Evolutionary conservation across 257 asterid genomes (phyloP).

Genomic region (Salvia rosmarinus): DNA sequence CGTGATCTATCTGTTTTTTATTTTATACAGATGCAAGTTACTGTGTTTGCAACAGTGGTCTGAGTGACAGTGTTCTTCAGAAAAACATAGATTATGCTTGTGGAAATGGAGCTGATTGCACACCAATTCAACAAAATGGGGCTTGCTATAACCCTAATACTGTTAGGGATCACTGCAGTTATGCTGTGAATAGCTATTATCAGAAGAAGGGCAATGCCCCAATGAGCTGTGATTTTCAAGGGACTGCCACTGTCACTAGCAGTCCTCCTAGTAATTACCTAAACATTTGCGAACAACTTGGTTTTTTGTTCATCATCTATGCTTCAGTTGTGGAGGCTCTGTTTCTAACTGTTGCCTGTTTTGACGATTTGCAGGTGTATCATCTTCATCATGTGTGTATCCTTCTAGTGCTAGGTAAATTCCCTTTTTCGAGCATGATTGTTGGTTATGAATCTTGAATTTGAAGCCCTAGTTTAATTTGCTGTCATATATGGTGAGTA

Average conservation of each 20-base stretch:
- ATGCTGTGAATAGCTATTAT: constrained; percentile 87
- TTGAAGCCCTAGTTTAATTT: background rate
- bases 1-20: constrained; percentile 32
- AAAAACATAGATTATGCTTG: constrained; percentile 85
- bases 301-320: background rate
- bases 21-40: constrained; percentile 59
- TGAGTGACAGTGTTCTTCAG: constrained; percentile 54
- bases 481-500: too few relatives aligned
- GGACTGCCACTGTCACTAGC: constrained; percentile 48
- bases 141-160: constrained; percentile 77
- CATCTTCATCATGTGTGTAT: constrained; percentile 48
- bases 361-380: constrained; percentile 33
- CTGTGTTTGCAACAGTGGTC: constrained; percentile 68
- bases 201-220: constrained; percentile 55
- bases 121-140: constrained; percentile 58
- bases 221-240: constrained; percentile 73
- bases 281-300: background rate
- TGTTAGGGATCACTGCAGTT: constrained; percentile 75
- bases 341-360: background rate
- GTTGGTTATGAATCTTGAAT: constrained; percentile 14
- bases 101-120: constrained; percentile 81
- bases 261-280: constrained; percentile 52
- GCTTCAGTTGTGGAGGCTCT: background rate
- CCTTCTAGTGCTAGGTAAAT: constrained; percentile 55
- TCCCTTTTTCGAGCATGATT: background rate